Percentiles rank a stretch among this genome's conserved stretches.
These are phyloP conservation scores for Anthostomella pinea DNA, from an alignment of 2,329 filamentous ascomycete species.

Conservation along the genomic window DNA sequence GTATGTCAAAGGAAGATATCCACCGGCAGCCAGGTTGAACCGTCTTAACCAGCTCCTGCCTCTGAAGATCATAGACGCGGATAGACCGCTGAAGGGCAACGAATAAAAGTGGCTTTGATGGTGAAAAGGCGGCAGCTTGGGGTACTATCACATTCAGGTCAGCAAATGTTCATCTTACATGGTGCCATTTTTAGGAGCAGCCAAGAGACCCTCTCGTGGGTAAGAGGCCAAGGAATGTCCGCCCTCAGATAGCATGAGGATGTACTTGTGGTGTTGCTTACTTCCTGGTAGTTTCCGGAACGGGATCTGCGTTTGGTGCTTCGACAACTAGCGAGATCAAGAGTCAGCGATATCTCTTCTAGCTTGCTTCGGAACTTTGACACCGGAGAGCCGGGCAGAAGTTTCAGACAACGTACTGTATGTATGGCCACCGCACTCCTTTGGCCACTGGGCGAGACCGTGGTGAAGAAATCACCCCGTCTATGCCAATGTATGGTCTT, in stretches of 20 bases:
- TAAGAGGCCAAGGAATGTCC: too few species aligned
- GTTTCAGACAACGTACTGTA: too few species aligned
- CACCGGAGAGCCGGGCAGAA: too few species aligned
- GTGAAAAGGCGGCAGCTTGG: constrained; percentile 92
- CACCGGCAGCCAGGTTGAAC: constrained; percentile 87
- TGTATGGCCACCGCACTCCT: constrained; percentile 86
- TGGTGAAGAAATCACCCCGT: constrained; percentile 89
- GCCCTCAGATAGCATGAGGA: too few species aligned
- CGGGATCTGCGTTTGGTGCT: constrained; percentile 91
- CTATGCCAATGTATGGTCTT: constrained; percentile 94
- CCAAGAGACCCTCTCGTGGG: too few species aligned
- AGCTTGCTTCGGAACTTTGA: too few species aligned
- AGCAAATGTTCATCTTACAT: too few species aligned
- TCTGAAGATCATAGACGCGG: constrained; percentile 88
- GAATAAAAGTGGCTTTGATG: constrained; percentile 88
- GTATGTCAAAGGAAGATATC: constrained; percentile 93
- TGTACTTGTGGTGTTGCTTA: too few species aligned
- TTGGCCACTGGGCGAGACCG: constrained; percentile 78
- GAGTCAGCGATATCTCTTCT: too few species aligned
- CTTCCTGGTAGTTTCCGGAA: constrained; percentile 72
- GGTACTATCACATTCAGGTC: too few species aligned
- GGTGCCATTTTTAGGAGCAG: too few species aligned
- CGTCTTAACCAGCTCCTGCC: constrained; percentile 88
- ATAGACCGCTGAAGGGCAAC: constrained; percentile 93
- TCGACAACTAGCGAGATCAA: too few species aligned